Conservation (phyloP, 768 basidiomycete species). For the Pleurotus tuoliensis region DNA sequence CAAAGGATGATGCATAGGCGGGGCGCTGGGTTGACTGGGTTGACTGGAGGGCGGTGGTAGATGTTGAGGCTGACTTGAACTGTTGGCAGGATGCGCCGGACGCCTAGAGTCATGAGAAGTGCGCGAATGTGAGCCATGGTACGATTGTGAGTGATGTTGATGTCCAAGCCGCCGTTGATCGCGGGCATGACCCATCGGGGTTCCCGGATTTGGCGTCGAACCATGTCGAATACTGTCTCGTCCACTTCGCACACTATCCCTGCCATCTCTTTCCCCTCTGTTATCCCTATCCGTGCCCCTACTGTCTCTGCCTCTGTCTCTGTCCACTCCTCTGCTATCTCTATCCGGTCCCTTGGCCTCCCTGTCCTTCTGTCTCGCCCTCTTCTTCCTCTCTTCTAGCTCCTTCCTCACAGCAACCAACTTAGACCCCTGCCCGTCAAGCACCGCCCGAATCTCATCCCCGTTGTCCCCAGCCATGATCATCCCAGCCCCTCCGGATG, state of each 20-base stretch:
- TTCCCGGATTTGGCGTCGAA: constrained; percentile 11
- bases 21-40: neutral
- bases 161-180: neutral
- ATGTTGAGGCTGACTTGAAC: neutral
- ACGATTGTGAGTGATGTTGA: neutral
- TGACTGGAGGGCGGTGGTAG: neutral
- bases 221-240: neutral
- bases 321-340: constrained; percentile 7
- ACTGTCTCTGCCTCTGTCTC: constrained; percentile 12
- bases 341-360: constrained; percentile 10
- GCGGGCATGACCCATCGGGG: constrained; percentile 10
- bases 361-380: constrained; percentile 36
- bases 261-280: constrained; percentile 8
- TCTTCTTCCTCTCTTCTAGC: constrained; percentile 52
- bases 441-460: constrained; percentile 68
- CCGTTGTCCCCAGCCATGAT: constrained; percentile 32
- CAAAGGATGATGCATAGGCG: constrained; percentile 1
- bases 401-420: constrained; percentile 65
- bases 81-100: neutral
- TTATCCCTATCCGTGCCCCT: constrained; percentile 2
- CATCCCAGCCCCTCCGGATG: constrained; percentile 36
- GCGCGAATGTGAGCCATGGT: constrained; percentile 1
- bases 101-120: constrained; percentile 1
- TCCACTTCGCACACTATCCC: constrained; percentile 4
- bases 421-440: constrained; percentile 72